Evolutionary conservation across 1,139 yeast genomes (phyloP), one percentile per base, ranked within the genome.

Genomic region (Waltiozyma sp.): DNA sequence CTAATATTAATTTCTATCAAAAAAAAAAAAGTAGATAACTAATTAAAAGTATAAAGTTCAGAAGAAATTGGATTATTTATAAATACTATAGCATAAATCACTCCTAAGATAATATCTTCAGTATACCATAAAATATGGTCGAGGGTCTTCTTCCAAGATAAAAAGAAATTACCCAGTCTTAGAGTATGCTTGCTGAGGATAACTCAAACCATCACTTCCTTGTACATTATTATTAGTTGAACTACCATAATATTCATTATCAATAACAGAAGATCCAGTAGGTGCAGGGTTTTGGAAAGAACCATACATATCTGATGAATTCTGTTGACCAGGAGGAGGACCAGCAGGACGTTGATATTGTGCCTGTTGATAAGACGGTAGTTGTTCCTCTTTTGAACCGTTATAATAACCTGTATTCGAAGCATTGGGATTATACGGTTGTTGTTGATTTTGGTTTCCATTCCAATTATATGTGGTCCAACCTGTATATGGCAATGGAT

Each of bases 401-500:
- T 9, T 39, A 40, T 26, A 42, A 21, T 21, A 21, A 26, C n/a
- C 31, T 5, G 31, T 26, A 26, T n/a, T n/a, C n/a, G n/a, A 6
- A 8, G 6, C 34, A 18, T 31, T 31, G 4, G 34, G 34, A 31
- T 14, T n/a, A 15, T 31, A 31, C n/a, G 34, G 43, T 19, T 39
- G 44, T 36, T 40, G 42, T 28, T 45, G 47, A 15, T 44, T 37
- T 11, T 38, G 38, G 19, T 39, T 37, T 35, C 41, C 45, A 31
- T 31, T 31, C 34, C 34, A 31, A 7, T 4, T n/a, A 19, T 47
- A 50, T 2, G 54, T 44, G 2, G 56, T 53, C 54, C 55, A 53
- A 3, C 52, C 51, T 0, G 55, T 53, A 38, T 51, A 50, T n/a
- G 55, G 54, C 8, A 53, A 35, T 13, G 51, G 49, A 7, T 39